Evolutionary conservation across 2,329 filamentous ascomycete species (phyloP).

Genomic region (Colletotrichum siamense): DNA sequence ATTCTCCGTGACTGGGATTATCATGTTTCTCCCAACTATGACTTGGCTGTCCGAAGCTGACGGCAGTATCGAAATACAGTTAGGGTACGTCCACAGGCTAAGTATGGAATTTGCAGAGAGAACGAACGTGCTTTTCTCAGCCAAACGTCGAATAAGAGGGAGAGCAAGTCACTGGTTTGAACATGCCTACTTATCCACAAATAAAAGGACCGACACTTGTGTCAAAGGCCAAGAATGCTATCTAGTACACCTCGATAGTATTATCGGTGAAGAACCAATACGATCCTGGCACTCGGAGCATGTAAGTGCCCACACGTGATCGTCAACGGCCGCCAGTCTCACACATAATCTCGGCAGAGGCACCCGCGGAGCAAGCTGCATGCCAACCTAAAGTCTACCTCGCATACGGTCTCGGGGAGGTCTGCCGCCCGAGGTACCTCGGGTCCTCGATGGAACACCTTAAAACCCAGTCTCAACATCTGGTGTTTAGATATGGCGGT

Average conservation of each 20-base stretch:
- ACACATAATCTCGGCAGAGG: background rate
- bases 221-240: background rate
- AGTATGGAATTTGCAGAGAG: background rate
- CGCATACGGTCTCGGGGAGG: background rate
- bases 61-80: background rate
- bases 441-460: background rate
- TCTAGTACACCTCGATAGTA: background rate
- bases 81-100: background rate
- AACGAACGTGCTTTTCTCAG: background rate
- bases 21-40: background rate
- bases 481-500: background rate
- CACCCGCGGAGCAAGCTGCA: background rate
- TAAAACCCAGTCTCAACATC: background rate
- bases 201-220: background rate
- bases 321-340: background rate
- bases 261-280: background rate
- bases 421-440: background rate
- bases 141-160: background rate
- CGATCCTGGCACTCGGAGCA: background rate
- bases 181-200: background rate
- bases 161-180: background rate
- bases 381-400: background rate
- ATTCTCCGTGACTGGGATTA: background rate
- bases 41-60: accelerated
- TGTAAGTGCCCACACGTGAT: background rate